Base-by-base conservation (phyloP, 139 green algal species). In the Chlamydomonas urium region DNA sequence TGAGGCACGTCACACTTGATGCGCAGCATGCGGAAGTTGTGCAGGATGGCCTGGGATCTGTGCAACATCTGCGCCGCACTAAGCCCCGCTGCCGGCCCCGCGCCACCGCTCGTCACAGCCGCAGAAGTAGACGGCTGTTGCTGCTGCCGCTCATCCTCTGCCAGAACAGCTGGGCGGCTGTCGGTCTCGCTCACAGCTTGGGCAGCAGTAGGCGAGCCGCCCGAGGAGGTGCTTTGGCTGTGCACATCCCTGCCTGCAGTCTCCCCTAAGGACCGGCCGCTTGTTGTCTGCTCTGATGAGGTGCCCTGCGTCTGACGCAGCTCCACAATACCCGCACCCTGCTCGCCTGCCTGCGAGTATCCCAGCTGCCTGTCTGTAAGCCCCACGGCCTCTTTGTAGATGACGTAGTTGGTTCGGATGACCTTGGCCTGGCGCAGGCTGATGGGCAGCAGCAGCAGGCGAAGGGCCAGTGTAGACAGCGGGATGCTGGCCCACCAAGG, bases 401-500 rank as follows among this genome's bases (percentile, higher is more conserved):
- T 58, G 36, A 63, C 35, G 73, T 72, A 83, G 73, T 71, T 83
- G 38, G 69, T 62, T n/a, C 78, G 73, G 33, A 83, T 72, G 36
- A 80, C 72, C 37, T 71, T 71, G 0, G 45, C 66, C 47, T 73
- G 66, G 3, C 31, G 45, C 29, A 73, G 19, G 47, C 74, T 79
- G 5, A 84, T 28, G 0, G 83, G 83, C 60, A 85, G 66, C 53
- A 89, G 73, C 53, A 66, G 61, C 19, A 74, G 35, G 3, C 77
- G 73, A 36, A 89, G 66, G 14, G 56, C 53, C 2, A 85, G 19
- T 1, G 83, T 85, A 47, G 72, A 77, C 21, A 80, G 23, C 0
- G 83, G 83, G 65, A 89, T 89, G 66, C 68, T 73, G 19, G 75
- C 75, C 66, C 70, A 85, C 83, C 83, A 89, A 17, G 83, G 83